Evolutionary conservation across 23 red algal species (phyloP).

Genomic region (Porphyridium purpureum): DNA sequence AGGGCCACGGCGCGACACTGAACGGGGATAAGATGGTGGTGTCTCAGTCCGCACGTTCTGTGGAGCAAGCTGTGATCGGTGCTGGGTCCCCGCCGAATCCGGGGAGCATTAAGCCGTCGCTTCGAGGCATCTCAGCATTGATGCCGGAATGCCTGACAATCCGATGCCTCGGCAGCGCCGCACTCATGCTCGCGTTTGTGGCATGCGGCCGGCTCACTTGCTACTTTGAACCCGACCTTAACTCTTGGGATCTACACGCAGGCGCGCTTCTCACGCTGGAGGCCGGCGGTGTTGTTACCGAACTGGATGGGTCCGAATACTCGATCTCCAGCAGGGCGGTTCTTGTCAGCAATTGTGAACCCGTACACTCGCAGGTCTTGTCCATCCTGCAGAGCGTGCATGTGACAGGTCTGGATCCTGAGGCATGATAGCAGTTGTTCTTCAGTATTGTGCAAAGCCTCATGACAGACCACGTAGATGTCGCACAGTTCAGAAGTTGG

Average conservation of each 20-base stretch:
- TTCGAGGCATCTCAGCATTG: not conserved
- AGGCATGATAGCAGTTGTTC: no score
- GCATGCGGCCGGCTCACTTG: constrained; percentile 23
- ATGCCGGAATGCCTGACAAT: constrained; percentile 1
- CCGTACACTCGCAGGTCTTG: no score
- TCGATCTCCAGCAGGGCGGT: not conserved
- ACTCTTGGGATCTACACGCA: constrained; percentile 28
- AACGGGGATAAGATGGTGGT: constrained; percentile 2
- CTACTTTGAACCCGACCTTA: constrained; percentile 10
- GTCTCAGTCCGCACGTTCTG: not conserved
- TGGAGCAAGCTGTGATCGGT: not conserved
- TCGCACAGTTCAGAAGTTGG: no score
- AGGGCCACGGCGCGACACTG: constrained; percentile 10
- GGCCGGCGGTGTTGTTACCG: constrained; percentile 11
- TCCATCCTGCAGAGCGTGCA: no score
- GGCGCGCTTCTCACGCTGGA: constrained; percentile 18
- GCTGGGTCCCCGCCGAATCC: not conserved
- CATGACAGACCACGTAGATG: no score
- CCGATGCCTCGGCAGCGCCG: constrained; percentile 11
- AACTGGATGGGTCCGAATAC: not conserved
- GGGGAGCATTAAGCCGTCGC: not conserved
- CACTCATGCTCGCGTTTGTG: constrained; percentile 16
- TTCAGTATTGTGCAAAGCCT: no score
- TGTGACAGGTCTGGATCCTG: no score
- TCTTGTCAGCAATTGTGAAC: not conserved